Evolutionary conservation across 352 stramenopile species (phyloP), one percentile per base, ranked within the genome.

Genomic region (Phytophthora melonis): DNA sequence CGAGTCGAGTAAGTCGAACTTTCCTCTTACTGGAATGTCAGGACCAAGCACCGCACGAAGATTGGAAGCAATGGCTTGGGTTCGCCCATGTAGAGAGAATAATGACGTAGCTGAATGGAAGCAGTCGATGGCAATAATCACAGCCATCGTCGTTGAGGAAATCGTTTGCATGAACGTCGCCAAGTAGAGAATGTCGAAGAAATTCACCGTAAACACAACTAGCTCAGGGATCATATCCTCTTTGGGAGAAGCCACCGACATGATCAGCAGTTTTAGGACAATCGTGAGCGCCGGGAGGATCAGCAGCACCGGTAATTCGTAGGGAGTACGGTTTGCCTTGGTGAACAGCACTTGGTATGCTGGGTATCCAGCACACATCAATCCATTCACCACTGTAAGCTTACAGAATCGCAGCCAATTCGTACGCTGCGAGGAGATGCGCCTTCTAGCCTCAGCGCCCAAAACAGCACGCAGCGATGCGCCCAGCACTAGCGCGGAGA

Each of bases 141-240:
- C 14, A 9, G 43, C 6, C 43, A 50, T 53, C 45, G 50, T 62
- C 9, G 55, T 36, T 11, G 34, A 7, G 5, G 55, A 62, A 3
- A 62, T n/a, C 9, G 14, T 62, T 52, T 55, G 58, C 58, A 64
- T 43, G 14, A 41, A 64, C 1, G 58, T 64, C 1, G 25, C 58
- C 21, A 56, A 11, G 30, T 32, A 56, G 6, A 56, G 13, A 4
- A 30, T 23, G 45, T 45, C 27, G 19, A 64, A 64, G 30, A 63
- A 63, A 13, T 62, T 54, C 7, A 68, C 50, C 1, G 36, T 56
- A 27, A 68, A 36, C 55, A 68, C 41, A n/a, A 68, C 52, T 30
- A 21, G 30, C 25, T 62, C 55, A 21, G 62, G 62, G 18, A 68
- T 57, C 50, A 41, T 57, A 19, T 68, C 62, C 50, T 68, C 52